Conservation (phyloP, 768 basidiomycete genomes). For the Amanita brunnescens region DNA sequence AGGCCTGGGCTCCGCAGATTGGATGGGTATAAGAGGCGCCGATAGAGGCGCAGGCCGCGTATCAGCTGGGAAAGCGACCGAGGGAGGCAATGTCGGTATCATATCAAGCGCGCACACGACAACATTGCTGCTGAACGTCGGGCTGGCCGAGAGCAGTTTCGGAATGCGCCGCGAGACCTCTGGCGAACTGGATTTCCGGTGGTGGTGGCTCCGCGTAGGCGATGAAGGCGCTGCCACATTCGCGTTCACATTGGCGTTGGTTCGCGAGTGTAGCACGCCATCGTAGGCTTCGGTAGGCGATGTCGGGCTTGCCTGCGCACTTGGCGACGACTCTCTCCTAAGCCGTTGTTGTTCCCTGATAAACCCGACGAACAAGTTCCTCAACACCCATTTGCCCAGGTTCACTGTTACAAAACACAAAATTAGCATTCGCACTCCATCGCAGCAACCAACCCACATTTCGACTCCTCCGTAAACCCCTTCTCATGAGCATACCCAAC, state of each 20-base stretch:
- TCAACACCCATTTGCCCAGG: constrained; percentile 84
- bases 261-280: constrained; percentile 16
- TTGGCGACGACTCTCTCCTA: constrained; percentile 22
- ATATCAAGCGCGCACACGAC: constrained; percentile 59
- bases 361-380: constrained; percentile 78
- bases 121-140: constrained; percentile 24
- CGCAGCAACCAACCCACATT: constrained; percentile 46
- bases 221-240: neutral
- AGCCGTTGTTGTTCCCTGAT: constrained; percentile 54
- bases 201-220: neutral
- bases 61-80: constrained; percentile 25
- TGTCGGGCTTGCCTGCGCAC: neutral
- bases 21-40: constrained; percentile 49
- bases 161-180: constrained; percentile 12
- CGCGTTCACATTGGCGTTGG: neutral
- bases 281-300: constrained; percentile 10
- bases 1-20: neutral
- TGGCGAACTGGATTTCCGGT: constrained; percentile 19
- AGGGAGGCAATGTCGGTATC: constrained; percentile 54
- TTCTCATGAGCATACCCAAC: constrained; percentile 58
- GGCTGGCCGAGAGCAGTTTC: constrained; percentile 12
- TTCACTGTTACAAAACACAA: constrained; percentile 55
- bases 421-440: neutral
- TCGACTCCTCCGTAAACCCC: constrained; percentile 66
- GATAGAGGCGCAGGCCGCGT: constrained; percentile 46